phyloP scores from a whole-genome alignment of 2,329 filamentous ascomycete genomes.

The Aspergillus pseudotamarii region DNA sequence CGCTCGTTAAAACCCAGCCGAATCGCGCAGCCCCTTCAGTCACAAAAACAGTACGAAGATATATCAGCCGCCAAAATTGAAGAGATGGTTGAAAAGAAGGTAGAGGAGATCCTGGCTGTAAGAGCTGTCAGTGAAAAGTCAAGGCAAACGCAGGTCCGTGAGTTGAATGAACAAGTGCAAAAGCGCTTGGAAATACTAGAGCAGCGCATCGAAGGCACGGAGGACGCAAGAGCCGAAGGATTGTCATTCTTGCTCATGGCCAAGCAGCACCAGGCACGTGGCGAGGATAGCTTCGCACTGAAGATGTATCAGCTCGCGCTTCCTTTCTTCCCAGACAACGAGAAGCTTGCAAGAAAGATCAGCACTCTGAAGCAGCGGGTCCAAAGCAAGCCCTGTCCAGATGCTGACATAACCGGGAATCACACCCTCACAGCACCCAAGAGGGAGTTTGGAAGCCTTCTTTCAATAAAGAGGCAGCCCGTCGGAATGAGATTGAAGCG shows the following conservation, averaged over 20 bases:
- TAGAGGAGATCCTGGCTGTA: constrained; percentile 85
- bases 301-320: constrained; percentile 84
- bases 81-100: constrained; percentile 87
- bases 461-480: constrained; percentile 34
- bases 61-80: constrained; percentile 77
- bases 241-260: constrained; percentile 86
- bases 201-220: constrained; percentile 75
- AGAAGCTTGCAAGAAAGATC: constrained; percentile 68
- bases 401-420: constrained; percentile 17
- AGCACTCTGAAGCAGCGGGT: constrained; percentile 55
- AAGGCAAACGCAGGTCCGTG: constrained; percentile 46
- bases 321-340: constrained; percentile 82
- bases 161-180: constrained; percentile 77
- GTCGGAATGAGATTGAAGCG: constrained; percentile 30
- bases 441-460: constrained; percentile 34
- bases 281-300: constrained; percentile 76
- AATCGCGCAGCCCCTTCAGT: constrained; percentile 30
- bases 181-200: constrained; percentile 81
- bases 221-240: constrained; percentile 78
- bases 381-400: constrained; percentile 26
- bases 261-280: constrained; percentile 82
- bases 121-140: constrained; percentile 62
- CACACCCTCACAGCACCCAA: constrained; percentile 24
- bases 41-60: constrained; percentile 49
- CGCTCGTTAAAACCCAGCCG: constrained; percentile 55